Evolutionary conservation across 2,329 filamentous ascomycete genomes (phyloP).

Genomic region (Epichloe scottii): DNA sequence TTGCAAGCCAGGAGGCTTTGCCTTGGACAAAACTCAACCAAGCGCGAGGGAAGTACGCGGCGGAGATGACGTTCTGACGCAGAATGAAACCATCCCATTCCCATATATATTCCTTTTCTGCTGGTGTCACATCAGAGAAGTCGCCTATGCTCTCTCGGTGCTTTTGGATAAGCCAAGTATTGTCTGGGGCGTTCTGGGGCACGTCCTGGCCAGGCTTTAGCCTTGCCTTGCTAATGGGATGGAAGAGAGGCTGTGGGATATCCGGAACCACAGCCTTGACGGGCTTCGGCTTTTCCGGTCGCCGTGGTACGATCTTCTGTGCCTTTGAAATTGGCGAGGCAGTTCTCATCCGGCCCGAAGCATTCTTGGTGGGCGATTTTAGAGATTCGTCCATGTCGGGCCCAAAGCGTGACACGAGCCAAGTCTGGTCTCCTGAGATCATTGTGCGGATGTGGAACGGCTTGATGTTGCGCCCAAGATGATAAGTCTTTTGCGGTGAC

Average conservation of each 20-base stretch:
- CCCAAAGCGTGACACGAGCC: conserved; percentile 29
- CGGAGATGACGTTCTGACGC: conserved; percentile 36
- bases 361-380: conserved; percentile 13
- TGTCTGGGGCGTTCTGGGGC: conserved; percentile 31
- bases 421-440: conserved; percentile 33
- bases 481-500: conserved; percentile 25
- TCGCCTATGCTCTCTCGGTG: conserved; percentile 45
- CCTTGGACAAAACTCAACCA: conserved; percentile 39
- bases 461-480: conserved; percentile 29
- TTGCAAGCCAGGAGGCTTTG: conserved; percentile 40
- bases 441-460: conserved; percentile 33
- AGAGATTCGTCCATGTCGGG: conserved; percentile 18
- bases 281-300: conserved; percentile 9
- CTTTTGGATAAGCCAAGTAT: conserved; percentile 45
- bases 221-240: conserved; percentile 41
- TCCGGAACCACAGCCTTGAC: conserved; percentile 32
- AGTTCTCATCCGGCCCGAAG: conserved; percentile 13
- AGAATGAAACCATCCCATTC: conserved; percentile 46
- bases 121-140: conserved; percentile 39
- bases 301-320: conserved; percentile 6
- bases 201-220: conserved; percentile 37
- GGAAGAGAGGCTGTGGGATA: conserved; percentile 41
- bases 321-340: conserved; percentile 11
- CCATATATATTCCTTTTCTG: conserved; percentile 45
- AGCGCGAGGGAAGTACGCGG: conserved; percentile 36